Conservation (phyloP, 495 filamentous ascomycete genomes). For the Hypoxylon rickii region DNA sequence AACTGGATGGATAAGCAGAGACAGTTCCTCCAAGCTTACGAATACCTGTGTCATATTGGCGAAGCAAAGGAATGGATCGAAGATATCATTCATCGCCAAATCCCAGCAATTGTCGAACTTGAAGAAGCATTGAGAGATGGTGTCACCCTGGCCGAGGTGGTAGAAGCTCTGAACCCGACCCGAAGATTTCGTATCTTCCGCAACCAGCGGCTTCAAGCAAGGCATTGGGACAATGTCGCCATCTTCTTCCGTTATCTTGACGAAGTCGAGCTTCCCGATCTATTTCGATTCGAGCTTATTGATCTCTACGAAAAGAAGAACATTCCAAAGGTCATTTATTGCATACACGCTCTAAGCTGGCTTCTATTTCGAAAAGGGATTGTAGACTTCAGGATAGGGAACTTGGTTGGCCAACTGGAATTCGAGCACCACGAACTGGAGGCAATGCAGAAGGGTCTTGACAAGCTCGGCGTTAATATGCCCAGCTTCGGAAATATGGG, state of each 20-base stretch:
- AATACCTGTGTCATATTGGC: constrained; percentile 98
- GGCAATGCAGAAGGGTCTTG: constrained; percentile 92
- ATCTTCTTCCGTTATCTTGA: constrained; percentile 91
- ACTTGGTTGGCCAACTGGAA: constrained; percentile 93
- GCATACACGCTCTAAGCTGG: constrained; percentile 96
- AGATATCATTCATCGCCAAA: constrained; percentile 83
- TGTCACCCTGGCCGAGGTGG: constrained; percentile 94
- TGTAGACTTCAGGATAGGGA: constrained; percentile 95
- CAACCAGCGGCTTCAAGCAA: constrained; percentile 81
- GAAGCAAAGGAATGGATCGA: constrained; percentile 99
- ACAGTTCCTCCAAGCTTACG: constrained; percentile 95
- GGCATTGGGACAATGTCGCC: constrained; percentile 97
- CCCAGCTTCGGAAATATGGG: constrained; percentile 97
- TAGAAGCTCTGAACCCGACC: constrained; percentile 82
- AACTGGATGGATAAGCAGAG: constrained; percentile 99
- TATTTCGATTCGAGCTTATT: constrained; percentile 98
- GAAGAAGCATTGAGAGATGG: constrained; percentile 94
- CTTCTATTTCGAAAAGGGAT: constrained; percentile 92
- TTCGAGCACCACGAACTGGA: constrained; percentile 98
- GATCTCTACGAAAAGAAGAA: constrained; percentile 99
- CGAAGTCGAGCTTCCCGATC: constrained; percentile 90
- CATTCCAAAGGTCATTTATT: constrained; percentile 98
- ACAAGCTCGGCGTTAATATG: constrained; percentile 93
- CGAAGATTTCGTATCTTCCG: constrained; percentile 81
- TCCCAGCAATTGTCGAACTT: constrained; percentile 93